Percentiles rank a stretch among this genome's conserved stretches.
phyloP scores from a whole-genome alignment of 176 grass and related monocot species.

The Canna indica region DNA sequence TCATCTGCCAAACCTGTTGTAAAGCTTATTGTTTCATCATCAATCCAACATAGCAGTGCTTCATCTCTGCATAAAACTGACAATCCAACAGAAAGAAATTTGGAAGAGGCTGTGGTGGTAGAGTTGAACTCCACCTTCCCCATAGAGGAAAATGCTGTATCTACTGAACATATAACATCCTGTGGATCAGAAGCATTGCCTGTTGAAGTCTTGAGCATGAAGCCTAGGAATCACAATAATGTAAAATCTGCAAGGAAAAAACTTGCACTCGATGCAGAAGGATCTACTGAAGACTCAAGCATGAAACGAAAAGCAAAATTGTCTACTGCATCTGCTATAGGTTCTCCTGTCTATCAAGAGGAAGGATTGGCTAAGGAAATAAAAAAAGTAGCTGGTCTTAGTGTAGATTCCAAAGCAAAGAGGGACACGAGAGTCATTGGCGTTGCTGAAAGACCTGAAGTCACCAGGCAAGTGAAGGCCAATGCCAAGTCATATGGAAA shows the following conservation, averaged over 20 bases:
- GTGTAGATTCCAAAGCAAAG: constrained; percentile 16
- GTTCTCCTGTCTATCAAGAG: not conserved
- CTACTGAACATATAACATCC: not conserved
- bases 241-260: not conserved
- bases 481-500: not conserved
- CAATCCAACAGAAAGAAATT: not conserved
- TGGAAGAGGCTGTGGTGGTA: not conserved
- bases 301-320: not conserved
- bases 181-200: not conserved
- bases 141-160: not conserved
- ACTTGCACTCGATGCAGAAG: not conserved
- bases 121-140: not conserved
- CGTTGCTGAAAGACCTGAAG: not conserved
- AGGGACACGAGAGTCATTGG: not conserved
- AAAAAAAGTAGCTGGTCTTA: not conserved
- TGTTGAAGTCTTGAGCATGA: not conserved
- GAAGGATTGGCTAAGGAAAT: not conserved
- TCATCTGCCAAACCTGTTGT: not conserved
- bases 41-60: not conserved
- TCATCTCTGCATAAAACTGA: not conserved
- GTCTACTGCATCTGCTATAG: not conserved
- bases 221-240: not conserved
- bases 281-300: not conserved
- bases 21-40: constrained; percentile 6
- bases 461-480: not conserved